Evolutionary conservation across 768 basidiomycete genomes (phyloP).

Genomic region (Multifurca ochricompacta): DNA sequence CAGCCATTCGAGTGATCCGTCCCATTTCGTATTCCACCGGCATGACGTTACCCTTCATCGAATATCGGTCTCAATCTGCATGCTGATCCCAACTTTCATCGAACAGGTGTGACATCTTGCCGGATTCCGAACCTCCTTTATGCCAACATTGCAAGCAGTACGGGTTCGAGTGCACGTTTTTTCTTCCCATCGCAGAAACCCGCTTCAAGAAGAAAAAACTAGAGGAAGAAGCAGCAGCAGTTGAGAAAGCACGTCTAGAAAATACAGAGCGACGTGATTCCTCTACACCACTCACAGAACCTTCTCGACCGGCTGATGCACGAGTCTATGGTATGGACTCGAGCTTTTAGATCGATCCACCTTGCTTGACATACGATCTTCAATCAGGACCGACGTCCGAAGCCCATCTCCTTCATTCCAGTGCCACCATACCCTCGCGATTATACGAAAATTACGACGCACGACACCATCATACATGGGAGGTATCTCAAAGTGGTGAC

Average conservation of each 20-base stretch:
- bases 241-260: slow-evolving; percentile 29
- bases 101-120: slow-evolving; percentile 72
- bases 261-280: slow-evolving; percentile 32
- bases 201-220: slow-evolving; percentile 95
- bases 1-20: background rate
- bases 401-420: slow-evolving; percentile 83
- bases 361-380: background rate
- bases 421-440: slow-evolving; percentile 75
- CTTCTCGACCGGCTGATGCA: slow-evolving; percentile 44
- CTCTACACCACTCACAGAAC: slow-evolving; percentile 40
- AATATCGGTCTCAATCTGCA: background rate
- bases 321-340: slow-evolving; percentile 42
- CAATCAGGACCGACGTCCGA: slow-evolving; percentile 76
- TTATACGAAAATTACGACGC: slow-evolving; percentile 84
- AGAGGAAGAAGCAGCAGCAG: slow-evolving; percentile 54
- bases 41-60: background rate
- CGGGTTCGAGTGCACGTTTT: slow-evolving; percentile 91
- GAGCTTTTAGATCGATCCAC: background rate
- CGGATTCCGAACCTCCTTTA: slow-evolving; percentile 66
- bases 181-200: slow-evolving; percentile 97
- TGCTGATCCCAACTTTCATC: slow-evolving; percentile 17
- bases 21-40: slow-evolving; percentile 7
- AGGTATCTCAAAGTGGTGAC: slow-evolving; percentile 75
- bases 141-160: slow-evolving; percentile 97
- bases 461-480: slow-evolving; percentile 83